Base-by-base conservation (phyloP, 2,329 filamentous ascomycete genomes). In the Cladobotryum protrusum region DNA sequence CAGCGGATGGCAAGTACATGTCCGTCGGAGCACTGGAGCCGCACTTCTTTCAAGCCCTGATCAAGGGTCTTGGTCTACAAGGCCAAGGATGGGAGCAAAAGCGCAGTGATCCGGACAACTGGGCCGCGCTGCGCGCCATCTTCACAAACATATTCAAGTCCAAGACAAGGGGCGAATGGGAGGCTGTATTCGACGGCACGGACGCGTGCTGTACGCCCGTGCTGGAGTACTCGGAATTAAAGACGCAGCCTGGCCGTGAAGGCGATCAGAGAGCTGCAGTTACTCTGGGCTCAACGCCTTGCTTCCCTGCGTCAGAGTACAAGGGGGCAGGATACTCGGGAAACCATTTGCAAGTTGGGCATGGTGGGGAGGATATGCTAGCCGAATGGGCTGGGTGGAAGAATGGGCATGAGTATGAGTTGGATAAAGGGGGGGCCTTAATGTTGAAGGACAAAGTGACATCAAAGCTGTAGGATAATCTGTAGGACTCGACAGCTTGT, bases 131-230 rank as follows among this genome's bases (percentile, higher is more conserved):
- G 59, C 76, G 77, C 45, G 61, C 68, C 1, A 63, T 81, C 3
- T 85, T 95, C 57, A 76, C 76, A 3, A 63, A 63, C 3, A 73
- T 72, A 0, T 96, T 97, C 67, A 81, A 76, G 64, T 67, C 72
- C 41, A 89, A 83, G 70, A 86, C 85, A 4, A 77, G 91, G 33
- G 63, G 68, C 0, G 85, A 95, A 64, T 97, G 92, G 92, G 92
- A 96, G 68, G 64, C 53, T 3, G 72, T 95, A 5, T 97, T 96
- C 64, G 88, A 95, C 64, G 88, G 87, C 11, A 93, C 87, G 0
- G 92, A 97, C 69, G 92, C 92, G 1, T 97, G 92, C 66, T 89
- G 86, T 55, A 89, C 88, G n/a, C 92, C 92, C 0, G 87, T 97
- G 1, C 72, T 96, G 39, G 83, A 83, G 33, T 87, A 89, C 56